phyloP scores from a whole-genome alignment of 257 asterid genomes.

The Asclepias syriaca region DNA sequence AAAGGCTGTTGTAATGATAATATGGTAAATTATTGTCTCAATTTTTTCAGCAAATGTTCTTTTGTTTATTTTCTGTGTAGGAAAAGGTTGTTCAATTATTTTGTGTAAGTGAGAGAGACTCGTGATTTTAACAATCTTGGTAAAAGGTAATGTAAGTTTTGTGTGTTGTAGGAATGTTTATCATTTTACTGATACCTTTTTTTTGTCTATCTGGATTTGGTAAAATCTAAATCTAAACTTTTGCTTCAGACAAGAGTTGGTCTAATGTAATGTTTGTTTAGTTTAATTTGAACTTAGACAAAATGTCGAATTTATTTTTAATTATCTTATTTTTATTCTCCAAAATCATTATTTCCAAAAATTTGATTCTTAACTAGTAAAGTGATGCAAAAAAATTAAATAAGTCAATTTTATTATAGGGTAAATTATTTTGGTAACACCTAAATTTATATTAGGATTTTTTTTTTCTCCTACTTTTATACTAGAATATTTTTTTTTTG shows the following conservation, averaged over 20 bases:
- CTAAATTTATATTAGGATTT: too few relatives aligned
- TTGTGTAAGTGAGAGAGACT: constrained; percentile 9
- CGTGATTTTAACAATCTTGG: constrained; percentile 13
- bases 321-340: neutral
- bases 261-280: too few relatives aligned
- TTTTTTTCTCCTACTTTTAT: too few relatives aligned
- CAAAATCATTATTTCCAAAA: neutral
- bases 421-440: too few relatives aligned
- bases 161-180: constrained; percentile 10
- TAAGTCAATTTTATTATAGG: too few relatives aligned
- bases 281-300: too few relatives aligned
- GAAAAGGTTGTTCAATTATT: constrained; percentile 20
- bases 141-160: constrained; percentile 3
- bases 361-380: too few relatives aligned
- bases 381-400: neutral
- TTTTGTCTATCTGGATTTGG: too few relatives aligned
- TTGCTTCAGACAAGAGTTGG: too few relatives aligned
- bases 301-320: too few relatives aligned
- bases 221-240: too few relatives aligned
- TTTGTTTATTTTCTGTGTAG: constrained; percentile 5
- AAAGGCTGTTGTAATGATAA: constrained; percentile 13
- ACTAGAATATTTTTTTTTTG: too few relatives aligned
- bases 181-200: neutral
- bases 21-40: constrained; percentile 22
- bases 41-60: constrained; percentile 3